Evolutionary conservation across 2,329 filamentous ascomycete genomes (phyloP), one percentile per base, ranked within the genome.

Genomic region (Phialophora expanda): DNA sequence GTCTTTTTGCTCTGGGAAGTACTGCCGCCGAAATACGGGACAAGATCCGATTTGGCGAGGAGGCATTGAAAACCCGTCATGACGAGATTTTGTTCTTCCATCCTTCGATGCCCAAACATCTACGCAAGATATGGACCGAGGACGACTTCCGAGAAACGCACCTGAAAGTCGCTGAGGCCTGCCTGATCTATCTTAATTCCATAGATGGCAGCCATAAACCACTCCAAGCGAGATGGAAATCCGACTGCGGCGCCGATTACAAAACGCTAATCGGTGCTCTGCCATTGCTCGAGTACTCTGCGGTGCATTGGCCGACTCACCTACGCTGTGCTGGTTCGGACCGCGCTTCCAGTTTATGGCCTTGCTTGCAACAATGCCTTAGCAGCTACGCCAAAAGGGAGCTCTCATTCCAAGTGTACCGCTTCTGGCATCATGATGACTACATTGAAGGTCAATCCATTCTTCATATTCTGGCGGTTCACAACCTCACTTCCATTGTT

Each of bases 371-470:
- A 17, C n/a, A 58, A 44, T 9, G 28, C 9, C 14, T 38, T n/a
- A 22, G 14, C 41, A n/a, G 17, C n/a, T 1, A 46, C 20, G 22
- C 14, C 38, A 26, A 12, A 26, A 58, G 56, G 20, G 34, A 46
- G 14, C 32, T 58, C 20, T 26, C 32, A 8, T 34, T 58, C 32
- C 56, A 44, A 26, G n/a, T 58, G 9, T 34, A 58, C 38, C 56
- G 32, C 3, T 58, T 58, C 56, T 44, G 32, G 22, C 14, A 20
- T 11, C 28, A 41, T 38, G 56, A 58, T 17, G 56, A 58, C 14
- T 58, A 58, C 41, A 41, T 58, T 58, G 7, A 24, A n/a, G 56
- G 22, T 20, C 56, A 58, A 22, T 41, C 56, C 11, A 14, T 11
- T 14, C 56, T 58, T 30, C 56, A 58, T 28, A 46, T 58, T 34